A percentile compares a stretch with the other conserved stretches of the same genome.
These are phyloP conservation scores for Rhynchosporium graminicola DNA, from an alignment of 2,329 filamentous ascomycete species.

Conservation along the genomic window DNA sequence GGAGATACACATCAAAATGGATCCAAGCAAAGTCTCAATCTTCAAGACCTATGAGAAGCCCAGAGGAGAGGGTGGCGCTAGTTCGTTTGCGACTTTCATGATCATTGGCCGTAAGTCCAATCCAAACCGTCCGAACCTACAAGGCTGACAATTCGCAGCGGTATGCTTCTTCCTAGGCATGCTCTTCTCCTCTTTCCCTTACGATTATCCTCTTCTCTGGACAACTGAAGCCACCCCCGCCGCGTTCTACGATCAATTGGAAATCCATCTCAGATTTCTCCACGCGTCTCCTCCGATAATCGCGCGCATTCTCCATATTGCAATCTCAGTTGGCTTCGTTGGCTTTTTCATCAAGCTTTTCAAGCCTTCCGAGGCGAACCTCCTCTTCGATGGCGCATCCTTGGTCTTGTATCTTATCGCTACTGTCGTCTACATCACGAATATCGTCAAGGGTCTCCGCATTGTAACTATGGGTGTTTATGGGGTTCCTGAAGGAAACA, in stretches of 20 bases:
- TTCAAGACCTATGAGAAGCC: conserved; percentile 42
- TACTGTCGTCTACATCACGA: conserved; percentile 89
- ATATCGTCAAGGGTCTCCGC: conserved; percentile 92
- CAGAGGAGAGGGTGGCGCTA: conserved; percentile 46
- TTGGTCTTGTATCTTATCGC: conserved; percentile 79
- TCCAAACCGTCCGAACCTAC: not conserved
- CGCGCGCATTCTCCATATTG: conserved; percentile 89
- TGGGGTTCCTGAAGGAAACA: conserved; percentile 45
- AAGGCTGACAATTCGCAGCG: conserved; percentile 49
- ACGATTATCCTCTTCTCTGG: conserved; percentile 90
- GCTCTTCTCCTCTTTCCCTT: conserved; percentile 94
- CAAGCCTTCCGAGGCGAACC: conserved; percentile 88
- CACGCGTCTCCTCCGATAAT: conserved; percentile 91
- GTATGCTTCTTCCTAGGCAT: conserved; percentile 98
- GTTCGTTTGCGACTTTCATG: conserved; percentile 92
- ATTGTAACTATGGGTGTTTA: conserved; percentile 71
- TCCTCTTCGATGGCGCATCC: conserved; percentile 83
- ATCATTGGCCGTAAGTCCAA: conserved; percentile 81
- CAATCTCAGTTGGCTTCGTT: conserved; percentile 81
- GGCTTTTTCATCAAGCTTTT: conserved; percentile 95
- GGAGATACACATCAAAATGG: conserved; percentile 29
- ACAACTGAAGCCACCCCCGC: conserved; percentile 64
- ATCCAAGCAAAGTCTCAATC: conserved; percentile 38
- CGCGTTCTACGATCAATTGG: conserved; percentile 79
- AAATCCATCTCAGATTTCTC: conserved; percentile 86